These are phyloP conservation scores for Ceriops decandra DNA, from an alignment of 345 rosid genomes.

Conservation along the genomic window DNA sequence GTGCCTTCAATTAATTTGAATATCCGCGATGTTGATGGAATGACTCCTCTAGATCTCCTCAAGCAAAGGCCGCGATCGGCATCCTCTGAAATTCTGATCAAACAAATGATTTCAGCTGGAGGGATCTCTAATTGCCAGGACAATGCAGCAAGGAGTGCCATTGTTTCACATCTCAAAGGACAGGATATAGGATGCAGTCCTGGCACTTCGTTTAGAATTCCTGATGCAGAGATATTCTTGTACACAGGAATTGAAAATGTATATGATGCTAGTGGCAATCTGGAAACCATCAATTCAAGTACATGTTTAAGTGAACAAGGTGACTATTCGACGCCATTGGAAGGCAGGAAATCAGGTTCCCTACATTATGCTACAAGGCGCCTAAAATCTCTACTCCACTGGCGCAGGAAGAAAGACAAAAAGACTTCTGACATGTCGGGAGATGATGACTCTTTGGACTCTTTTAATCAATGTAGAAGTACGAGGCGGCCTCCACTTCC, in stretches of 20 bases:
- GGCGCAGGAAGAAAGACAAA: conserved; percentile 54
- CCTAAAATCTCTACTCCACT: conserved; percentile 60
- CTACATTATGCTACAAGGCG: conserved; percentile 42
- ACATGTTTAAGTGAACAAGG: conserved; percentile 44
- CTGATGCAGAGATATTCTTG: conserved; percentile 85
- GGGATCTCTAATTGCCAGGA: conserved; percentile 53
- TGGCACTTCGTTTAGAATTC: conserved; percentile 72
- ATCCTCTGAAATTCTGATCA: conserved; percentile 69
- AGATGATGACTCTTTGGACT: conserved; percentile 29
- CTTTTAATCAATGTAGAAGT: conserved; percentile 21
- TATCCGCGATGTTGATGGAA: conserved; percentile 55
- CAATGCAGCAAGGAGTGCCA: conserved; percentile 30
- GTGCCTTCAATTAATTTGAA: conserved; percentile 54
- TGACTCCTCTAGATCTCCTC: conserved; percentile 85
- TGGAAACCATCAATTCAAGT: conserved; percentile 35
- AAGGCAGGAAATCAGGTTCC: conserved; percentile 28
- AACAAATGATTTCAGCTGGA: conserved; percentile 75
- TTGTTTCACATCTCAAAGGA: conserved; percentile 49
- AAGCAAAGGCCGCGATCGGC: conserved; percentile 58
- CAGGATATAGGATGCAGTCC: conserved; percentile 67
- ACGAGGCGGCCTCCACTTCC: conserved; percentile 45
- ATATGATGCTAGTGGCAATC: conserved; percentile 29
- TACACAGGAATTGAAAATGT: conserved; percentile 46
- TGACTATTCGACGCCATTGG: conserved; percentile 24
- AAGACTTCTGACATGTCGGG: conserved; percentile 22